Evolutionary conservation across 2,329 filamentous ascomycete genomes (phyloP).

Genomic region (Sporothrix mexicana): DNA sequence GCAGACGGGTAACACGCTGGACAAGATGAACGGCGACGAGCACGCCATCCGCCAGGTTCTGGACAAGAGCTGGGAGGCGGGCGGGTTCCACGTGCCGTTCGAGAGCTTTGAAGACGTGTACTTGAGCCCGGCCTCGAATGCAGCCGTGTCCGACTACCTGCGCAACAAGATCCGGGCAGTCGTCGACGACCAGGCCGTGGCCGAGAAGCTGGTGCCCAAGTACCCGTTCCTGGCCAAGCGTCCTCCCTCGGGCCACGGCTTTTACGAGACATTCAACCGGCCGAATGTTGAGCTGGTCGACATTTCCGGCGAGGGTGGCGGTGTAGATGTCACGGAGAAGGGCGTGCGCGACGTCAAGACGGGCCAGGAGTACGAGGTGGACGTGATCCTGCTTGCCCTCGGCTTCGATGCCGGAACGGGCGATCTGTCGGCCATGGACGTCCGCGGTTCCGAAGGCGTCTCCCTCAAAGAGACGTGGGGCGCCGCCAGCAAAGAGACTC

Average conservation of each 20-base stretch:
- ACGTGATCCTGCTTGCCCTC: slow-evolving; percentile 45
- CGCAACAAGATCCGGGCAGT: slow-evolving; percentile 47
- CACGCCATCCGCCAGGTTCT: slow-evolving; percentile 15
- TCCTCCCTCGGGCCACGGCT: slow-evolving; percentile 53
- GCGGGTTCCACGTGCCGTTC: slow-evolving; percentile 32
- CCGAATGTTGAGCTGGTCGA: slow-evolving; percentile 55
- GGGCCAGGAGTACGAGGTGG: slow-evolving; percentile 46
- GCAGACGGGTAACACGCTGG: neutral
- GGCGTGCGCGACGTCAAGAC: slow-evolving; percentile 49
- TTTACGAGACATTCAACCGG: slow-evolving; percentile 56
- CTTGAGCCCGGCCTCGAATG: slow-evolving; percentile 42
- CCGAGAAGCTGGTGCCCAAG: slow-evolving; percentile 47
- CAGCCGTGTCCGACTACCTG: slow-evolving; percentile 42
- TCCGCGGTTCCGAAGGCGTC: slow-evolving; percentile 40
- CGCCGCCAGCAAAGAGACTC: slow-evolving; percentile 36
- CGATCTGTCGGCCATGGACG: slow-evolving; percentile 43
- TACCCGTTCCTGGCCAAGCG: slow-evolving; percentile 55
- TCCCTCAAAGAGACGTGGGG: slow-evolving; percentile 44
- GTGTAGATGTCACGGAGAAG: slow-evolving; percentile 45
- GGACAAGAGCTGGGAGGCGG: slow-evolving; percentile 30
- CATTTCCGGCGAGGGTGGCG: slow-evolving; percentile 49
- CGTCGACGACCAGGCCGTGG: slow-evolving; percentile 46
- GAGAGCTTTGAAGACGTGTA: slow-evolving; percentile 39
- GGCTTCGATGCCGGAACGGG: slow-evolving; percentile 48
- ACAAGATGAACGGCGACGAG: neutral